phyloP scores from a whole-genome alignment of 495 filamentous ascomycete genomes.

The Tuber magnatum region DNA sequence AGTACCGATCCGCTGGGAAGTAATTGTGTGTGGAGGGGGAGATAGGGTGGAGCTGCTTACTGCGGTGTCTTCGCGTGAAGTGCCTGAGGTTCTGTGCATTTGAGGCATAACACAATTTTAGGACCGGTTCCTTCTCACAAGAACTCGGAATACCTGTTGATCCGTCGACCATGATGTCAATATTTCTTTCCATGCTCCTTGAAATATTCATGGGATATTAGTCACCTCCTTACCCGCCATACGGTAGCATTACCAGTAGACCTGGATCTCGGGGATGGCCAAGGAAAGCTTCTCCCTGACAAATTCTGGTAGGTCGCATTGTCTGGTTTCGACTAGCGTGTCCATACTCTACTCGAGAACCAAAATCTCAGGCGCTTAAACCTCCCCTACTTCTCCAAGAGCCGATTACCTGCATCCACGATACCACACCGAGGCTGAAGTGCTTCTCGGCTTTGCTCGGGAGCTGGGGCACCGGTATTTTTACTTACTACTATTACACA shows the following conservation, averaged over 20 bases:
- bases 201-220: not conserved
- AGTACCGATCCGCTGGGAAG: not conserved
- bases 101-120: not conserved
- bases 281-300: not conserved
- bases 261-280: not conserved
- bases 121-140: not conserved
- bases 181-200: not conserved
- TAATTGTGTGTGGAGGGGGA: not conserved
- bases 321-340: not conserved
- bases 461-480: not conserved
- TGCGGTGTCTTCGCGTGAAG: not conserved
- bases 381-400: not conserved
- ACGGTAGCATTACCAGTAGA: no score
- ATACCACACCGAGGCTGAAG: not conserved
- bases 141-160: not conserved
- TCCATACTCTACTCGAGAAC: not conserved
- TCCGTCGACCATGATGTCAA: not conserved
- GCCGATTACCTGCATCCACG: not conserved
- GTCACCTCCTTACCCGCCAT: not conserved
- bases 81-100: not conserved
- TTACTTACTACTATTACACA: not conserved
- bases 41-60: not conserved
- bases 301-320: not conserved
- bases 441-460: not conserved
- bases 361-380: not conserved